Evolutionary conservation across 176 grass and related monocot genomes (phyloP).

Genomic region (Puccinellia tenuiflora): DNA sequence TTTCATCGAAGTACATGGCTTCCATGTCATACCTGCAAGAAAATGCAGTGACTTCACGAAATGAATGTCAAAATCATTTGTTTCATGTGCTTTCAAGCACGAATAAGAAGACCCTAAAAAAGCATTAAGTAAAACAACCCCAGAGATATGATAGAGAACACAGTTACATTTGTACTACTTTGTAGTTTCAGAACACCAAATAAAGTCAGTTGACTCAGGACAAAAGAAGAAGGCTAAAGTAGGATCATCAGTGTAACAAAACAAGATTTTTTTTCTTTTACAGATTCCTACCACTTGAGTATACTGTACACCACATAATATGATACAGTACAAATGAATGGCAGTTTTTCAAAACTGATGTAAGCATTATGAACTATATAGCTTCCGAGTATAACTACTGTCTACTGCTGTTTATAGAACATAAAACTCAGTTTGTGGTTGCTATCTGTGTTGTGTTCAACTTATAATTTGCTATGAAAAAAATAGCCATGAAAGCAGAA

Average conservation of each 20-base stretch:
- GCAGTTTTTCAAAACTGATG: background rate
- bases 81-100: background rate
- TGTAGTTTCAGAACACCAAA: background rate
- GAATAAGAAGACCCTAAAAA: background rate
- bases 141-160: background rate
- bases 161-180: background rate
- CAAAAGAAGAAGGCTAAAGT: background rate
- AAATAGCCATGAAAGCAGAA: background rate
- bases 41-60: slow-evolving; percentile 17
- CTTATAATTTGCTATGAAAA: background rate
- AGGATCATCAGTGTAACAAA: background rate
- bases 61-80: background rate
- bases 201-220: background rate
- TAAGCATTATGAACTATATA: background rate
- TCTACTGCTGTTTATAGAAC: background rate
- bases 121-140: background rate
- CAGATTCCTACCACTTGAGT: background rate
- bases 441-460: background rate
- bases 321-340: background rate
- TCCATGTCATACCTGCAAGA: slow-evolving; percentile 70
- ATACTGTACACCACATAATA: background rate
- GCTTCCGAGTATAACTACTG: background rate
- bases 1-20: slow-evolving; percentile 90
- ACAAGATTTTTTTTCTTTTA: background rate
- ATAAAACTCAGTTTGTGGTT: background rate